Conservation (phyloP, 768 basidiomycete genomes). For the Brasilioporus rufonigricans region DNA sequence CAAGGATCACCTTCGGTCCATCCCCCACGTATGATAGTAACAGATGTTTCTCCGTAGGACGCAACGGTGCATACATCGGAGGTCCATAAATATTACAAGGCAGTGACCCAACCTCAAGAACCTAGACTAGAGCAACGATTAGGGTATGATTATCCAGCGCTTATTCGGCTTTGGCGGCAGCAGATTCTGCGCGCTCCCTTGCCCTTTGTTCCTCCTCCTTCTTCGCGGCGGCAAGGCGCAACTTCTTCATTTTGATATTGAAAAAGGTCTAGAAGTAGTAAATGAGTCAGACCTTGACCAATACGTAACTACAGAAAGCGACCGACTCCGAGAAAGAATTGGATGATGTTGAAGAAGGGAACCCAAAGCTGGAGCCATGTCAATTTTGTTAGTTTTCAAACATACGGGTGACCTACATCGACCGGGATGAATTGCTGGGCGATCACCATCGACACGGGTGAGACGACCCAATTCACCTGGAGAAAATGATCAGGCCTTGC, state of each 20-base stretch:
- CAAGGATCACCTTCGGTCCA: slow-evolving; percentile 34
- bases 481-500: neutral
- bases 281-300: neutral
- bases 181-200: slow-evolving; percentile 26
- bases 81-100: slow-evolving; percentile 14
- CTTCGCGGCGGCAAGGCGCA: slow-evolving; percentile 51
- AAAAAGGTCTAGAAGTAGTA: slow-evolving; percentile 64
- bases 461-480: slow-evolving; percentile 79
- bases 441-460: slow-evolving; percentile 68
- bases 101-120: neutral
- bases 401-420: slow-evolving; percentile 46
- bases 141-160: slow-evolving; percentile 15
- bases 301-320: slow-evolving; percentile 3
- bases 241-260: slow-evolving; percentile 68
- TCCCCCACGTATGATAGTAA: slow-evolving; percentile 36
- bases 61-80: neutral
- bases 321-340: slow-evolving; percentile 74
- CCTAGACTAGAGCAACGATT: neutral
- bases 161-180: slow-evolving; percentile 20
- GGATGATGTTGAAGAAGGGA: slow-evolving; percentile 79
- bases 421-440: slow-evolving; percentile 80
- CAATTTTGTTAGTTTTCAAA: neutral
- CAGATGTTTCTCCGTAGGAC: slow-evolving; percentile 11
- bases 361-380: slow-evolving; percentile 67
- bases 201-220: slow-evolving; percentile 45